phyloP scores from a whole-genome alignment of 306 rosid genomes.

The Senna siamea region DNA sequence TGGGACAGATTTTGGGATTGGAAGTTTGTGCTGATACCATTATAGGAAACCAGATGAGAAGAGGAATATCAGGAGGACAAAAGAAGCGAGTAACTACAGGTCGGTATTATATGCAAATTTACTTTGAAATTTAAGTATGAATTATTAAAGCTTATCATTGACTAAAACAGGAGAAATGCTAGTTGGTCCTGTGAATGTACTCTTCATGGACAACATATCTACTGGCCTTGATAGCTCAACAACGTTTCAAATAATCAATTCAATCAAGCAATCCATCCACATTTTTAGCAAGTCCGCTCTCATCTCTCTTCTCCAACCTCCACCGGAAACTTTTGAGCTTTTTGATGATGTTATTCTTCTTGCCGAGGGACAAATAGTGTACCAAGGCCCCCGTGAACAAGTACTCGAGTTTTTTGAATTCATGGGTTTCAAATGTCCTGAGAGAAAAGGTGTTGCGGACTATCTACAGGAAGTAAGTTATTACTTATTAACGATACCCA shows the following conservation, averaged over 20 bases:
- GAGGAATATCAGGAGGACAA: constrained; percentile 42
- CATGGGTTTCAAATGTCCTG: constrained; percentile 33
- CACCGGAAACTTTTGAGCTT: constrained; percentile 36
- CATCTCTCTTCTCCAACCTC: constrained; percentile 38
- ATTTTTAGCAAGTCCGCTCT: constrained; percentile 35
- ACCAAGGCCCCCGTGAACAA: constrained; percentile 29
- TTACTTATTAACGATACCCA: background rate
- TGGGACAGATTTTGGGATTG: constrained; percentile 40
- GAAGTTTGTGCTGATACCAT: constrained; percentile 43
- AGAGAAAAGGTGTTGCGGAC: constrained; percentile 33
- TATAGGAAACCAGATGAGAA: constrained; percentile 32
- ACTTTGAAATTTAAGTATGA: background rate
- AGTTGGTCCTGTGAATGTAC: constrained; percentile 40
- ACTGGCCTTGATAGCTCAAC: constrained; percentile 34
- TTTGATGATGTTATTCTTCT: constrained; percentile 40
- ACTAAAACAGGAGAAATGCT: constrained; percentile 38
- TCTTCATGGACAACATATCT: constrained; percentile 39
- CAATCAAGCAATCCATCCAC: constrained; percentile 36
- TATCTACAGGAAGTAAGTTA: constrained; percentile 37
- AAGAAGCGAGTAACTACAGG: constrained; percentile 40
- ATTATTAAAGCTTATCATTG: background rate
- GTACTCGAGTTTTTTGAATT: constrained; percentile 29
- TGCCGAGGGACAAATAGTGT: constrained; percentile 25
- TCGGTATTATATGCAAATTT: background rate
- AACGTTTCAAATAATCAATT: constrained; percentile 26